phyloP scores from a whole-genome alignment of 148 eudicot species.

The Rhododendron kiyosumense region DNA sequence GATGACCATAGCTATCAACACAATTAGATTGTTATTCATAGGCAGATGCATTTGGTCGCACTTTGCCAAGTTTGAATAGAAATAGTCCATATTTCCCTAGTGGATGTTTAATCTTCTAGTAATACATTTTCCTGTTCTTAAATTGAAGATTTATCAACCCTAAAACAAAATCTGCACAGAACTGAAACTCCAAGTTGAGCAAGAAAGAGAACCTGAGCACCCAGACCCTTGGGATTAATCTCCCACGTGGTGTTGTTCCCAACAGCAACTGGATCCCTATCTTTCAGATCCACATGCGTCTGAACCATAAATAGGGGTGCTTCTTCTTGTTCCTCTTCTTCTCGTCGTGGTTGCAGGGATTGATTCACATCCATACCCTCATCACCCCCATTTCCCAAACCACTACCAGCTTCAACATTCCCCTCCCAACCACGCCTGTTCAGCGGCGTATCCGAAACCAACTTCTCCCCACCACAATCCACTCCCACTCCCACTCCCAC shows the following conservation, averaged over 20 bases:
- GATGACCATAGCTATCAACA: not conserved
- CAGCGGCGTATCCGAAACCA: slow-evolving; percentile 18
- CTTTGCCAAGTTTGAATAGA: not conserved
- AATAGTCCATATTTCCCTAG: not conserved
- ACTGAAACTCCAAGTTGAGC: not conserved
- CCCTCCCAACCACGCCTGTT: slow-evolving; percentile 9
- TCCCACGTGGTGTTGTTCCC: not conserved
- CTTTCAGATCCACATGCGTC: not conserved
- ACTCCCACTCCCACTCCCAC: not conserved
- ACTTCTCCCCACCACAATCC: not conserved
- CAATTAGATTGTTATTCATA: not conserved
- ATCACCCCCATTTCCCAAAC: not conserved
- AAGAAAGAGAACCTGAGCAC: not conserved
- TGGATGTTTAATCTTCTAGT: too few species aligned
- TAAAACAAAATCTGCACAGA: not conserved
- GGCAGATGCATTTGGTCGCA: not conserved
- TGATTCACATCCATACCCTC: slow-evolving; percentile 9
- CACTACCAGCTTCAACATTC: not conserved
- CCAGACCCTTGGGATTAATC: not conserved
- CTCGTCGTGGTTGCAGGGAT: not conserved
- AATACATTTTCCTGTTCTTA: not conserved
- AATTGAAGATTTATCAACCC: not conserved
- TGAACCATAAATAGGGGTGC: not conserved
- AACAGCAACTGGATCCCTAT: not conserved
- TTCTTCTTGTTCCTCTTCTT: not conserved